Evolutionary conservation across 345 rosid species (phyloP).

Genomic region (Salix caprea): DNA sequence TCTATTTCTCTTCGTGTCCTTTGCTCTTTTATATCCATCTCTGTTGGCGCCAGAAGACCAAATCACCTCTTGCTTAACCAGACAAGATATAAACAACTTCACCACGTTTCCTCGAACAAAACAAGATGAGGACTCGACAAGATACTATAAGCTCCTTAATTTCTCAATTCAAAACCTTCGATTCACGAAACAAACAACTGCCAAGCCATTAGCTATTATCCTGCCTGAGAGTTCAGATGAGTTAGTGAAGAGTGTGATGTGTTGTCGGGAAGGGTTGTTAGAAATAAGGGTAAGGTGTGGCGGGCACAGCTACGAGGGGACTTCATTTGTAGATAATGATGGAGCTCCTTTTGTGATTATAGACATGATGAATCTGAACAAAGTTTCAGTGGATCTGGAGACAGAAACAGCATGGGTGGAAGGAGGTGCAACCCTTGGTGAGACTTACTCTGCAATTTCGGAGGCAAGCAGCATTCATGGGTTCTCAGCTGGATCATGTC

Average conservation of each 20-base stretch:
- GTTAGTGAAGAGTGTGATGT: neutral
- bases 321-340: constrained; percentile 1
- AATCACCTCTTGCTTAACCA: constrained; percentile 37
- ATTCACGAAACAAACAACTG: neutral
- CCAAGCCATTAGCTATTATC: constrained; percentile 22
- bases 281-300: constrained; percentile 24
- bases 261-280: constrained; percentile 11
- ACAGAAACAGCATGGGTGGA: constrained; percentile 14
- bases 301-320: constrained; percentile 31
- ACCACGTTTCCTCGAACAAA: constrained; percentile 29
- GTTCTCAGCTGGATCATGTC: constrained; percentile 29
- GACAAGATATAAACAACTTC: constrained; percentile 37
- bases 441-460: constrained; percentile 16
- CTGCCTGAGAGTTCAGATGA: constrained; percentile 14
- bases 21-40: neutral
- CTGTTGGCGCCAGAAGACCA: constrained; percentile 8
- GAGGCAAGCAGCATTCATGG: constrained; percentile 19
- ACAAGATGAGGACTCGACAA: constrained; percentile 10
- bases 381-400: constrained; percentile 8
- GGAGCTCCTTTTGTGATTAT: constrained; percentile 12
- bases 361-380: constrained; percentile 27
- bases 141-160: constrained; percentile 37
- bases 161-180: constrained; percentile 35
- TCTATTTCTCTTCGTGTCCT: neutral
- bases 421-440: constrained; percentile 32